These are phyloP conservation scores for Suillus discolor DNA, from an alignment of 768 basidiomycete genomes.

Conservation along the genomic window DNA sequence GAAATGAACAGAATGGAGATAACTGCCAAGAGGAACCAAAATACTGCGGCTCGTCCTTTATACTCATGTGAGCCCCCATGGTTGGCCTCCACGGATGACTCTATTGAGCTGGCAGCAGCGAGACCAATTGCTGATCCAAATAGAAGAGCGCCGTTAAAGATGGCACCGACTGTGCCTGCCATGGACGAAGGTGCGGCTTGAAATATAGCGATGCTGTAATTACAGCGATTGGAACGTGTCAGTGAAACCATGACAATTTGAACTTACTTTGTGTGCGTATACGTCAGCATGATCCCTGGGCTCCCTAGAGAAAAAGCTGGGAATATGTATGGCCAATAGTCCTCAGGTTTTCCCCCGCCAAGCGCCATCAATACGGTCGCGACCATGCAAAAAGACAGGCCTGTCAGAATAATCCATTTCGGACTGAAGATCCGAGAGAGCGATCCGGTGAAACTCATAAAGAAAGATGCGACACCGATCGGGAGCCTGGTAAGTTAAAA, in stretches of 20 bases:
- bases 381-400: constrained; percentile 39
- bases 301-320: constrained; percentile 53
- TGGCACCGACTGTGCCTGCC: constrained; percentile 57
- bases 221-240: constrained; percentile 1
- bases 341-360: constrained; percentile 38
- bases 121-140: constrained; percentile 37
- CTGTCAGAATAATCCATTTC: constrained; percentile 50
- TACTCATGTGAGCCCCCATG: constrained; percentile 36
- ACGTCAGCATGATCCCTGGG: constrained; percentile 46
- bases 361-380: constrained; percentile 47
- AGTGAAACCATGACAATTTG: neutral
- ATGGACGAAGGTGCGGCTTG: constrained; percentile 48
- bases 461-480: constrained; percentile 41
- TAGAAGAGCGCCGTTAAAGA: constrained; percentile 47
- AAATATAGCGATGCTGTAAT: constrained; percentile 50
- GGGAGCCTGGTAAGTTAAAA: constrained; percentile 35
- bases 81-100: constrained; percentile 42
- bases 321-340: constrained; percentile 51
- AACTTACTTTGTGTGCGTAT: constrained; percentile 50
- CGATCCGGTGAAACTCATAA: constrained; percentile 39
- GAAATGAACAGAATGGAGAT: too few relatives aligned
- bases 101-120: constrained; percentile 51
- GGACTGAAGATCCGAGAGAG: constrained; percentile 18
- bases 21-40: constrained; percentile 28
- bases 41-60: constrained; percentile 44